Evolutionary conservation across 2,329 filamentous ascomycete species (phyloP).

Genomic region (Fusarium sororula): DNA sequence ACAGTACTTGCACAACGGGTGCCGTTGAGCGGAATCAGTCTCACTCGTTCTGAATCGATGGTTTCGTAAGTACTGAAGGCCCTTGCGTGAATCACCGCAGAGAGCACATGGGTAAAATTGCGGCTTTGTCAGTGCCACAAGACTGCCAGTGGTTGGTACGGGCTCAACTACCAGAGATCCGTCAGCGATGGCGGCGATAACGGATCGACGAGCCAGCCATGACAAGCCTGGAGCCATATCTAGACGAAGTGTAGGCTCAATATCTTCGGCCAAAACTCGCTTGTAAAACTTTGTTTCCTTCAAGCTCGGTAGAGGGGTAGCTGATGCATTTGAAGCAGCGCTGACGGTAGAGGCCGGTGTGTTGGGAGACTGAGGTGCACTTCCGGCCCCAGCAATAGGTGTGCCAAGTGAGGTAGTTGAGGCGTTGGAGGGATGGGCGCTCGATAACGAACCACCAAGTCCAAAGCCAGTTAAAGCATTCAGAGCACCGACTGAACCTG

Average conservation of each 20-base stretch:
- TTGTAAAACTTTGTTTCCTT: conserved; percentile 97
- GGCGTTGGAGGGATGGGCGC: conserved; percentile 62
- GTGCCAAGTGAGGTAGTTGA: conserved; percentile 68
- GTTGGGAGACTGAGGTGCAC: conserved; percentile 67
- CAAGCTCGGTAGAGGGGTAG: conserved; percentile 64
- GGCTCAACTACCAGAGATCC: conserved; percentile 91
- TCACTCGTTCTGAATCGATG: conserved; percentile 92
- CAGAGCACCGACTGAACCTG: conserved; percentile 69
- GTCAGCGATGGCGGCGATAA: conserved; percentile 83
- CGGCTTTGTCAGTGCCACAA: conserved; percentile 59
- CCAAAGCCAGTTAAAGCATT: conserved; percentile 53
- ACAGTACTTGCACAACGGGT: conserved; percentile 91
- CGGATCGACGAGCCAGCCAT: conserved; percentile 89
- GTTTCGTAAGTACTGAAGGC: conserved; percentile 75
- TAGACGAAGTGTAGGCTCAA: conserved; percentile 91
- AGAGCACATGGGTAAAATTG: conserved; percentile 79
- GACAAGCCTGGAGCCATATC: conserved; percentile 91
- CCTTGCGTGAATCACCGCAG: conserved; percentile 84
- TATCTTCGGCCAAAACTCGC: conserved; percentile 85
- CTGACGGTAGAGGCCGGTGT: conserved; percentile 65
- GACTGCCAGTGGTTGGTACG: conserved; percentile 68
- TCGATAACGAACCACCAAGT: conserved; percentile 58
- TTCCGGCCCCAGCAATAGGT: conserved; percentile 57
- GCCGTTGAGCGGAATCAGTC: conserved; percentile 84
- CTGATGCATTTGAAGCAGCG: conserved; percentile 50